A percentile compares a stretch with the other conserved stretches of the same genome.
These are phyloP conservation scores for Sporothrix protearum DNA, from an alignment of 2,329 filamentous ascomycete genomes.

Conservation along the genomic window DNA sequence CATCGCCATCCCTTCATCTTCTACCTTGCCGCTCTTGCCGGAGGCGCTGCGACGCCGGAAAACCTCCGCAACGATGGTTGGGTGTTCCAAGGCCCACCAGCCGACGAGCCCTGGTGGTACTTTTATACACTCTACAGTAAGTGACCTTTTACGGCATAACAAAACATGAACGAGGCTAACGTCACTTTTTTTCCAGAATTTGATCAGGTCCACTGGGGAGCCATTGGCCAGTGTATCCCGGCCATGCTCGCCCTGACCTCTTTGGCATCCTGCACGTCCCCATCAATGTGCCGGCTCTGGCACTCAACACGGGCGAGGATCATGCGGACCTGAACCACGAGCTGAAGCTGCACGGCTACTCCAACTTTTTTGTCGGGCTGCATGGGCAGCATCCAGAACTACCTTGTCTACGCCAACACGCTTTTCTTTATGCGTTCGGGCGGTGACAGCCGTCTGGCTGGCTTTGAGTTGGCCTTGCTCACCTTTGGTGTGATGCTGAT, in stretches of 20 bases:
- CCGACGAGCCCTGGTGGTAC: conserved; percentile 90
- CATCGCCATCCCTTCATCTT: conserved; percentile 69
- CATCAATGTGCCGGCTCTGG: conserved; percentile 93
- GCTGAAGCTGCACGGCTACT: conserved; percentile 86
- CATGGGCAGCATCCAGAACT: conserved; percentile 89
- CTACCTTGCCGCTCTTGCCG: conserved; percentile 69
- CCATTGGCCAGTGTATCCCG: conserved; percentile 77
- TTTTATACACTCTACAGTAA: conserved; percentile 94
- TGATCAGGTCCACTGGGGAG: conserved; percentile 74
- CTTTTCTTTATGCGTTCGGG: conserved; percentile 95
- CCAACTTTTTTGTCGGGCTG: conserved; percentile 88
- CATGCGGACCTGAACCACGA: conserved; percentile 88
- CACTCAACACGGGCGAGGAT: conserved; percentile 86
- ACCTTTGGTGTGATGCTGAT: conserved; percentile 81
- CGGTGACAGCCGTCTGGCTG: conserved; percentile 80
- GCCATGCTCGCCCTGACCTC: conserved; percentile 98
- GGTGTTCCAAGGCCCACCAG: conserved; percentile 85
- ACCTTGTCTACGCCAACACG: conserved; percentile 95
- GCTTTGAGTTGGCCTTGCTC: conserved; percentile 73
- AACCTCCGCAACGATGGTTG: conserved; percentile 71
- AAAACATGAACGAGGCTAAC: conserved; percentile 30
- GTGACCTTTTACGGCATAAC: too few relatives aligned
- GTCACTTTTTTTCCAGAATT: conserved; percentile 60
- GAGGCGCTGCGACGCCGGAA: conserved; percentile 65
- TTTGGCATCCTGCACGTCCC: conserved; percentile 96